Evolutionary conservation across 192 early-diverging fungal species (phyloP).

Genomic region (Podochytrium sp.): DNA sequence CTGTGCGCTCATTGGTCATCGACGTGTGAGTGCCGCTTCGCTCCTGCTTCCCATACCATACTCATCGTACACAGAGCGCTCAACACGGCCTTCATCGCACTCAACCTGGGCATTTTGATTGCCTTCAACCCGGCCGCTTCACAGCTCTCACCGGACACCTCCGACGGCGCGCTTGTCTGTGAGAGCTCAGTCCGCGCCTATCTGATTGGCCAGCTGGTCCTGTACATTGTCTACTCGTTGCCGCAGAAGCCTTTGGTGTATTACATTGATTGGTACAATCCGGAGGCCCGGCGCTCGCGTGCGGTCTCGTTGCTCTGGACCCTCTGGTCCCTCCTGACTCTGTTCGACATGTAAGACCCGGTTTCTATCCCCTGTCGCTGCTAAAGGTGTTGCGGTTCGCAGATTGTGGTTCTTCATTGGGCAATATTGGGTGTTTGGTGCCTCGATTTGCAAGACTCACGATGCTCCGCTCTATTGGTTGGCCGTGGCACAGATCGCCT

Average conservation of each 20-base stretch:
- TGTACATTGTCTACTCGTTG: constrained; percentile 31
- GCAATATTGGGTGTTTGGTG: constrained; percentile 29
- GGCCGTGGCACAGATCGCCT: constrained; percentile 31
- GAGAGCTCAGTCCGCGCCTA: constrained; percentile 20
- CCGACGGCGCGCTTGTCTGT: not conserved
- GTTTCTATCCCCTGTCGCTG: not conserved
- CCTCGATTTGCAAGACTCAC: constrained; percentile 12
- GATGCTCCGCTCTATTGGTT: constrained; percentile 35
- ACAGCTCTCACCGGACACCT: not conserved
- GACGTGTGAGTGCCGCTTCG: constrained; percentile 16
- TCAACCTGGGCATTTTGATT: constrained; percentile 8
- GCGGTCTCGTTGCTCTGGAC: constrained; percentile 17
- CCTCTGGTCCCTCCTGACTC: constrained; percentile 28
- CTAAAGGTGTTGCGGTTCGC: not conserved
- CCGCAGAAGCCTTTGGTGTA: constrained; percentile 36
- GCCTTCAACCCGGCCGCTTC: not conserved
- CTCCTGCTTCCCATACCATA: not conserved
- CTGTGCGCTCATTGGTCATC: constrained; percentile 7
- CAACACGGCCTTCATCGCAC: constrained; percentile 19
- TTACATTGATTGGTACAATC: constrained; percentile 31
- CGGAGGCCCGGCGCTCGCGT: constrained; percentile 8
- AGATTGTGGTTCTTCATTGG: constrained; percentile 36
- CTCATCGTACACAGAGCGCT: constrained; percentile 8
- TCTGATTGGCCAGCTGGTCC: constrained; percentile 27
- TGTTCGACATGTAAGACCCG: constrained; percentile 36